Evolutionary conservation across 306 rosid genomes (phyloP), one percentile per base, ranked within the genome.

Genomic region (Canavalia ensiformis): DNA sequence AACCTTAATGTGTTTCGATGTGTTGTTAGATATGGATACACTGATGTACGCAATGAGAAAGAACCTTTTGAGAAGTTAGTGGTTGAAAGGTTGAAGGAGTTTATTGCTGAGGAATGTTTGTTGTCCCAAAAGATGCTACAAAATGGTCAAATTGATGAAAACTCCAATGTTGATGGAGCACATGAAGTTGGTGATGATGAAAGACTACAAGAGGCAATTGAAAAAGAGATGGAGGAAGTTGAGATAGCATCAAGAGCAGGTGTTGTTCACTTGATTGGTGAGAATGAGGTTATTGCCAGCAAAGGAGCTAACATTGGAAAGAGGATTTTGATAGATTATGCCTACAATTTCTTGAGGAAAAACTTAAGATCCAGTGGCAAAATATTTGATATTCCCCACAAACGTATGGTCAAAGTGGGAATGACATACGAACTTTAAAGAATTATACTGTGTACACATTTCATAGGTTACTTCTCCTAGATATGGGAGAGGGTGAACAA

Each of bases 371-470:
- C 87, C 37, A 86, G 86, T 75, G 90, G 88, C 6, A 74, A 84
- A 47, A 64, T 84, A 8, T 89, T 91, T 83, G 88, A 90, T 83
- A 88, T 94, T 84, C 97, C 98, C 47, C 92, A 82, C 25, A 80
- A 82, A 50, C 92, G 91, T n/a, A 49, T 87, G 94, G 82, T 94
- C n/a, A 94, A 94, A 80, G 97, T 94, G 62, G 97, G 97, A 9
- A 90, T 90, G 97, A 91, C 91, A 31, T 94, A 92, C 8, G 90
- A 90, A 51, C 87, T 94, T 12, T 90, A 77, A 76, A 35, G 7
- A 39, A 18, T 18, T 18, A 18, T 18, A 18, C 25, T 18, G 25
- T 18, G 25, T 18, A 18, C 25, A 18, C 25, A 18, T 18, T 18
- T 18, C 25, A 18, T 18, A 18, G 25, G 25, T 18, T 18, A 18